Base-by-base conservation (phyloP, 2,329 filamentous ascomycete genomes). In the Parastagonospora avenae region DNA sequence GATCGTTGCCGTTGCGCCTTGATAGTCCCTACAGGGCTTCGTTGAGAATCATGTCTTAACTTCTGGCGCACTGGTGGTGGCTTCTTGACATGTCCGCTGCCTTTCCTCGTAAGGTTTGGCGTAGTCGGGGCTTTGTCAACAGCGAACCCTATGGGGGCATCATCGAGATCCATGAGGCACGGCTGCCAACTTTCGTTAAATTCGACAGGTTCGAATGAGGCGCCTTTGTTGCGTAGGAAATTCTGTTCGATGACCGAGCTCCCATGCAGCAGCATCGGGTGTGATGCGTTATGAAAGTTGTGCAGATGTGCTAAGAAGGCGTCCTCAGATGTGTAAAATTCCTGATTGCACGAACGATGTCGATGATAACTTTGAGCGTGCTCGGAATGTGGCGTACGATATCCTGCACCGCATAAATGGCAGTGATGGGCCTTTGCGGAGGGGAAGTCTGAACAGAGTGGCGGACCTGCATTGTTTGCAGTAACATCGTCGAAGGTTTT, bases 371-470 rank as follows among this genome's bases (percentile, higher is more conserved):
- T 61, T 30, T 70, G 63, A 8, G 70, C 70, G 51, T 73, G 70
- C 30, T 72, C 70, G 8, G 67, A 48, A 47, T 70, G 68, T 5
- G 64, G 60, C 14, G 64, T 62, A 10, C 64, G 57, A 43, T 73
- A 72, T 19, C 66, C 68, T 9, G 64, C 62, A 32, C 70, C 68
- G 41, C 70, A 73, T 6, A 73, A 54, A 52, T 73, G 66, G 35
- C 70, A 73, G 40, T 71, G 68, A 40, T 71, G 70, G 7, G 68
- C 67, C 38, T 70, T 72, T 30, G 67, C 63, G 15, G 68, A 68
- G 1, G 68, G 68, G 14, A 70, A 69, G 29, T 71, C 68, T 4
- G 65, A 60, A 42, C 65, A 68, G 2, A 72, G 52, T 6, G 68
- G 67, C 24, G 68, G 68, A 2, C 64, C 67, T 19, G 59, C 60